Evolutionary conservation across 2,329 filamentous ascomycete genomes (phyloP).

Genomic region (Verticillium nubilum): DNA sequence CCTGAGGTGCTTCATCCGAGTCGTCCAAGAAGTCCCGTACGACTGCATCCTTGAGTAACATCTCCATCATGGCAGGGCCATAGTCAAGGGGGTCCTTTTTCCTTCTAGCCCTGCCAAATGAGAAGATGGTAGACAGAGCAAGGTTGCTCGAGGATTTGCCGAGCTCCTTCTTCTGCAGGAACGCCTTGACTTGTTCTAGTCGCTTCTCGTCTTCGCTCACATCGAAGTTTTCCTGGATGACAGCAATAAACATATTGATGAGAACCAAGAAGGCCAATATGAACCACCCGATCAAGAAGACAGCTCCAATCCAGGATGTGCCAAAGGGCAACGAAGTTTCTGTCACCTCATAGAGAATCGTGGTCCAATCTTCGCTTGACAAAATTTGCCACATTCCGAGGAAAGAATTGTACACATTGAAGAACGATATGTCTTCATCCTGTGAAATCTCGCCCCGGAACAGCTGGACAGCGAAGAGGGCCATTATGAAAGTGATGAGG

Average conservation of each 20-base stretch:
- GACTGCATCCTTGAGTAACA: conserved; percentile 93
- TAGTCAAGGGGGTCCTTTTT: conserved; percentile 84
- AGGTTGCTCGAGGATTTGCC: conserved; percentile 68
- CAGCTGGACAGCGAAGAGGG: conserved; percentile 89
- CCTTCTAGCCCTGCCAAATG: conserved; percentile 53
- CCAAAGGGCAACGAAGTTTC: conserved; percentile 56
- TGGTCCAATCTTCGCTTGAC: conserved; percentile 95
- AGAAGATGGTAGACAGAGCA: conserved; percentile 66
- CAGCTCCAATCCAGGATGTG: conserved; percentile 88
- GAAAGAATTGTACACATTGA: conserved; percentile 91
- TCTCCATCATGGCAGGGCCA: conserved; percentile 85
- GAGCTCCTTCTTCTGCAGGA: conserved; percentile 85
- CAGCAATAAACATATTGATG: conserved; percentile 99
- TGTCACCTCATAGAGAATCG: conserved; percentile 78
- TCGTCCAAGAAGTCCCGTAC: conserved; percentile 93
- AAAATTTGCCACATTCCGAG: conserved; percentile 96
- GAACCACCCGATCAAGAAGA: conserved; percentile 93
- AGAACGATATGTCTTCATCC: conserved; percentile 70
- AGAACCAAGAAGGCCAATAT: conserved; percentile 93
- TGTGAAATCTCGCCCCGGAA: conserved; percentile 58
- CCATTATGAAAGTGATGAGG: conserved; percentile 85
- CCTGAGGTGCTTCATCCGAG: conserved; percentile 39
- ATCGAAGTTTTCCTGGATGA: conserved; percentile 99
- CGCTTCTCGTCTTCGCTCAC: conserved; percentile 98
- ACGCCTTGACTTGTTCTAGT: conserved; percentile 90